phyloP scores from a whole-genome alignment of 192 early-diverging fungal species.

The Chytriomyces sp. region DNA sequence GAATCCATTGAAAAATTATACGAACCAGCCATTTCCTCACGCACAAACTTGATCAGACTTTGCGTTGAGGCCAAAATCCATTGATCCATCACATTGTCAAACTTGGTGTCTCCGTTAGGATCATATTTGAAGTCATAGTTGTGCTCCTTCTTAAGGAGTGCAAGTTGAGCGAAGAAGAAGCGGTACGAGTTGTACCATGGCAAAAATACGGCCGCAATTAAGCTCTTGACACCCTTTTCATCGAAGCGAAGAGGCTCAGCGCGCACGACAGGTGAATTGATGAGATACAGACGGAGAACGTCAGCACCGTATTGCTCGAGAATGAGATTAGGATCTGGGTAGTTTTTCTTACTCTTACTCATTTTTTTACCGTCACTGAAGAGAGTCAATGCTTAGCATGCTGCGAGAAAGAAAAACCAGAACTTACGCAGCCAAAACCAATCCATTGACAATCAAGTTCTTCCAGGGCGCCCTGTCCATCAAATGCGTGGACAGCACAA shows the following conservation, averaged over 20 bases:
- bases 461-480: conserved; percentile 95
- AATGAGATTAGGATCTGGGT: conserved; percentile 87
- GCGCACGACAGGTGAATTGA: conserved; percentile 97
- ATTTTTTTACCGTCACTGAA: conserved; percentile 97
- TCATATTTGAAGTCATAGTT: conserved; percentile 82
- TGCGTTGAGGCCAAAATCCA: conserved; percentile 98
- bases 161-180: conserved; percentile 93
- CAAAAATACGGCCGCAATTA: conserved; percentile 91
- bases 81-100: conserved; percentile 93
- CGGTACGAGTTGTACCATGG: conserved; percentile 99
- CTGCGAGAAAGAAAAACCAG: neutral
- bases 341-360: conserved; percentile 98
- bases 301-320: conserved; percentile 93
- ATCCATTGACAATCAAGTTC: conserved; percentile 96
- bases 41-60: conserved; percentile 90
- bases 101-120: conserved; percentile 62
- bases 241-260: conserved; percentile 94
- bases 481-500: conserved; percentile 95
- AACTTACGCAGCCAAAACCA: conserved; percentile 83
- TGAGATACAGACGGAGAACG: conserved; percentile 88
- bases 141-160: conserved; percentile 85
- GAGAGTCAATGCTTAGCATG: no score
- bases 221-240: conserved; percentile 96
- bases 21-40: conserved; percentile 81
- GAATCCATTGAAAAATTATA: neutral